Base-by-base conservation (phyloP, 129 eudicot species). In the Artemisia argyi region DNA sequence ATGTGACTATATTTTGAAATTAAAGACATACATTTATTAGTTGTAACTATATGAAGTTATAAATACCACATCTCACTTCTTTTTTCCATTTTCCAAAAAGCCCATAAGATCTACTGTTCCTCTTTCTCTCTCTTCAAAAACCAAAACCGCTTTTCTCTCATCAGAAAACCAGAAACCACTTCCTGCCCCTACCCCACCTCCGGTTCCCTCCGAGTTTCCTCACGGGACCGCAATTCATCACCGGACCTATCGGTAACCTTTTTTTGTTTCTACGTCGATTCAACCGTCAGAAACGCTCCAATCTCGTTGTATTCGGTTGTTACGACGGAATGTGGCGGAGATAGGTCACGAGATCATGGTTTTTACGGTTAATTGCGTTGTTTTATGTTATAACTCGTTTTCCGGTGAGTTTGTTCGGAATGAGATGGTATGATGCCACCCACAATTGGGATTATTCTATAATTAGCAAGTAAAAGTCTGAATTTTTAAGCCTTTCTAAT, bases 261-360 rank as follows among this genome's bases (percentile, higher is more conserved):
- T 39, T 39, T 7, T 7, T 2, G 10, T 39, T 39, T 39, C 9
- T 8, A 39, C 46, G 46, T 39, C 35, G 42, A 35, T 39, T 39
- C 14, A 9, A 30, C 66, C 20, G 46, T 12, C 10, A 17, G 15
- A 61, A 61, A 60, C 3, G 17, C 15, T 28, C 65, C 46, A 48
- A 61, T 61, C 66, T 15, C 81, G 60, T 68, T 71, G 72, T 65
- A 67, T 14, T 85, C 77, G 69, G 66, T 19, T 42, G 50, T 68
- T 80, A 71, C 3, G 49, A 48, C 86, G 64, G 84, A 92, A 89
- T 92, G 98, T 89, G 91, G 95, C 65, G 64, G 30, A 58, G 3
- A 6, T 79, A 71, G 17, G 13, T 69, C 26, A 76, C 28, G 68
- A 81, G 83, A 83, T 92, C 83, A 79, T 83, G 80, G 72, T 73